These are phyloP conservation scores for Dinochytrium kinnereticum DNA, from an alignment of 371 early-diverging fungal species.

Conservation along the genomic window DNA sequence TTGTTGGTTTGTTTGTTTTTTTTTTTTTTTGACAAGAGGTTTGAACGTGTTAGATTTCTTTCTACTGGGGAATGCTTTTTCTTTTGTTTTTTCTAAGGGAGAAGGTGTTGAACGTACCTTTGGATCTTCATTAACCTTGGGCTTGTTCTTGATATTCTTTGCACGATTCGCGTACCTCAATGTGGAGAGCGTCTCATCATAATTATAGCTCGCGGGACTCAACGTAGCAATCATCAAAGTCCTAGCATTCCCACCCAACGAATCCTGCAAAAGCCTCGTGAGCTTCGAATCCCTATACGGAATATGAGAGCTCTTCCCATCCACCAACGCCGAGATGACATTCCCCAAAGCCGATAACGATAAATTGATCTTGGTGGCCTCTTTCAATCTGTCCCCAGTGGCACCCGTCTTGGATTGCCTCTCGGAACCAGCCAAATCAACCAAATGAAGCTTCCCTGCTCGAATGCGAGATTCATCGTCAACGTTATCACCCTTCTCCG, in stretches of 20 bases:
- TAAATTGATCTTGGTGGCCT: constrained; percentile 94
- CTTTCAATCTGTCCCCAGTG: constrained; percentile 83
- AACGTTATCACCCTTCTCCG: constrained; percentile 40
- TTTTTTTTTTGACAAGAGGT: neutral
- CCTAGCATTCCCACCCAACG: constrained; percentile 66
- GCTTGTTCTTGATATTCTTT: constrained; percentile 85
- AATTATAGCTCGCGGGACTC: constrained; percentile 75
- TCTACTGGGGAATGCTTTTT: too few species aligned
- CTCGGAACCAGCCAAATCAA: constrained; percentile 98
- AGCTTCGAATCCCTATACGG: constrained; percentile 92
- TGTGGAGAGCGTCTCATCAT: constrained; percentile 82
- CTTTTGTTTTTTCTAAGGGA: too few species aligned
- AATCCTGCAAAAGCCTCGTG: constrained; percentile 77
- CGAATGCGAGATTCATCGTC: constrained; percentile 49
- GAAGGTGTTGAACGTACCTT: too few species aligned
- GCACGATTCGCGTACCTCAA: constrained; percentile 90
- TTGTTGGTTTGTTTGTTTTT: too few species aligned
- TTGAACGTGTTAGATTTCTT: too few species aligned
- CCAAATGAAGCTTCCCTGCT: constrained; percentile 73
- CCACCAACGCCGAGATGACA: constrained; percentile 89
- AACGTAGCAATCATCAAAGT: constrained; percentile 87
- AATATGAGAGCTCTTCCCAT: constrained; percentile 79
- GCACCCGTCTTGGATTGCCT: constrained; percentile 80
- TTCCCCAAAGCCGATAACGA: constrained; percentile 95
- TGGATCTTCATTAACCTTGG: constrained; percentile 59